Evolutionary conservation across 768 basidiomycete genomes (phyloP).

Genomic region (Russula sp.): DNA sequence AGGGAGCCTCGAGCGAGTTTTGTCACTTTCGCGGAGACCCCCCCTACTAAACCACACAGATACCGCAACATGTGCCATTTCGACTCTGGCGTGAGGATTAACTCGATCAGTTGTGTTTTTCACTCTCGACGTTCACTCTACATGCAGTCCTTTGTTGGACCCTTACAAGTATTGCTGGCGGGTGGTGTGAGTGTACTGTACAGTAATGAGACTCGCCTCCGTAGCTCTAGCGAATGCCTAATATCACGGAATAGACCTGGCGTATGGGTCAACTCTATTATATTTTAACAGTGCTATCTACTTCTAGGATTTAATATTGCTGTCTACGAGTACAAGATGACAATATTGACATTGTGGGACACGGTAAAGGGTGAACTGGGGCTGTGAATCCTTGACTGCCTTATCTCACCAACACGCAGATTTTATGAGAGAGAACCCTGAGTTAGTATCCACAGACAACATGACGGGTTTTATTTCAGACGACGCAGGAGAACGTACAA

Average conservation of each 20-base stretch:
- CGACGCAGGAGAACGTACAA: conserved; percentile 67
- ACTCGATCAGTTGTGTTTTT: not conserved
- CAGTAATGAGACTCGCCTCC: conserved; percentile 28
- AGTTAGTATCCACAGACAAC: conserved; percentile 57
- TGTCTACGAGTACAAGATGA: conserved; percentile 69
- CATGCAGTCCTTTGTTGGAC: conserved; percentile 69
- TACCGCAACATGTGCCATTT: conserved; percentile 27
- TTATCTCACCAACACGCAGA: conserved; percentile 36
- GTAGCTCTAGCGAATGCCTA: not conserved
- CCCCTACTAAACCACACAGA: not conserved
- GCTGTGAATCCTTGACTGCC: not conserved
- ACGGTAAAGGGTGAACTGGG: conserved; percentile 53
- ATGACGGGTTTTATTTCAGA: conserved; percentile 69
- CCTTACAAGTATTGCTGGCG: conserved; percentile 42
- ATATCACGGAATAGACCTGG: conserved; percentile 45
- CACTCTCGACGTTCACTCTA: not conserved
- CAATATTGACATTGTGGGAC: conserved; percentile 76
- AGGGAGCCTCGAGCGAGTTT: conserved; percentile 15
- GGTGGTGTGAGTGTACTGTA: conserved; percentile 45
- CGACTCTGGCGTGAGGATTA: conserved; percentile 40
- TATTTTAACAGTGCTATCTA: not conserved
- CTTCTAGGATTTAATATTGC: conserved; percentile 68
- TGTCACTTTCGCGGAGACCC: not conserved
- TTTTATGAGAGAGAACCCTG: conserved; percentile 59
- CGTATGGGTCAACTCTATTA: conserved; percentile 30